phyloP scores from a whole-genome alignment of 2,329 filamentous ascomycete genomes.

The Colletotrichum sidae region DNA sequence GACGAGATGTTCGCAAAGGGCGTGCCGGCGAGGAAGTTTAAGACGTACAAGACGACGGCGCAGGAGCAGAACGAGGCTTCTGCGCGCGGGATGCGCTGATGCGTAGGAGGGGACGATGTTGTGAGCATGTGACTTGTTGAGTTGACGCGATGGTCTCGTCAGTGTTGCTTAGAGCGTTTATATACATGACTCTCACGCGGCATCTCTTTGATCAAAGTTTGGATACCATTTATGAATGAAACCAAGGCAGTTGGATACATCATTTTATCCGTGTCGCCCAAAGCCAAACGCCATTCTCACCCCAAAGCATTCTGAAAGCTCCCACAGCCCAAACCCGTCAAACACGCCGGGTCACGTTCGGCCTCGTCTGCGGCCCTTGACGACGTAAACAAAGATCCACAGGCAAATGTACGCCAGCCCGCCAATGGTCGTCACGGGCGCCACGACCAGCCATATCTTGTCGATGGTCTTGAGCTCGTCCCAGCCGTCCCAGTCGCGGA shows the following conservation, averaged over 20 bases:
- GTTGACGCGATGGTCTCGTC: too few relatives aligned
- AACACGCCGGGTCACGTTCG: too few relatives aligned
- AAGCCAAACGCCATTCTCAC: too few relatives aligned
- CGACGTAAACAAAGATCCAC: background rate
- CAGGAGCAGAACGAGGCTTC: conserved; percentile 32
- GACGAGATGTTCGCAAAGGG: conserved; percentile 44
- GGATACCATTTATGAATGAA: too few relatives aligned
- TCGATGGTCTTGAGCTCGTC: conserved; percentile 1
- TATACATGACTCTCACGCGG: too few relatives aligned
- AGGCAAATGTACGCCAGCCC: background rate
- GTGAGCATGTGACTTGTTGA: background rate
- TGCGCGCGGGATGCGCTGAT: background rate
- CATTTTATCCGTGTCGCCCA: too few relatives aligned
- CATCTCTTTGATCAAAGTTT: too few relatives aligned
- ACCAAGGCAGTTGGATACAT: too few relatives aligned
- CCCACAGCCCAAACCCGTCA: too few relatives aligned
- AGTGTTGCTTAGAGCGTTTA: accelerated
- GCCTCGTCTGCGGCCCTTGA: too few relatives aligned
- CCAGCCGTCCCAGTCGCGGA: conserved; percentile 9
- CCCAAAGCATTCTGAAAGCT: too few relatives aligned
- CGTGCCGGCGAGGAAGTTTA: conserved; percentile 43
- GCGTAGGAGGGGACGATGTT: background rate
- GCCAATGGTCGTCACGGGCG: background rate
- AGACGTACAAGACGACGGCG: conserved; percentile 38
- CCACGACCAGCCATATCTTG: conserved; percentile 4